Percentiles rank a stretch among this genome's conserved stretches.
Evolutionary conservation across 2,329 filamentous ascomycete genomes (phyloP).

Genomic region (Fusarium drepaniforme): DNA sequence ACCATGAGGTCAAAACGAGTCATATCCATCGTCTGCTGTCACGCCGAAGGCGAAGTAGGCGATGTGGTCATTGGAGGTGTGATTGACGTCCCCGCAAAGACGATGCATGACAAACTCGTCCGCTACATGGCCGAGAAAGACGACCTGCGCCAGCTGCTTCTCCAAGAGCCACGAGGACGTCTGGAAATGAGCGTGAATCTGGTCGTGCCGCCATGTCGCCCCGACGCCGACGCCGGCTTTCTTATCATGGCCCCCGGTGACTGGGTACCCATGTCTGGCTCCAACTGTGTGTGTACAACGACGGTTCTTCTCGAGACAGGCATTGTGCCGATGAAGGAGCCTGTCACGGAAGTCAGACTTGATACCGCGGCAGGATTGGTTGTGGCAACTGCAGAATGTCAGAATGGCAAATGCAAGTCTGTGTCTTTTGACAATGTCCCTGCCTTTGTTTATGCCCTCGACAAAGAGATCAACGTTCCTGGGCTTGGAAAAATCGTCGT

Average conservation of each 20-base stretch:
- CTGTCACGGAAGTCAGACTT: slow-evolving; percentile 53
- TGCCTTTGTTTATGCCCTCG: slow-evolving; percentile 55
- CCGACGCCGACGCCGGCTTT: slow-evolving; percentile 57
- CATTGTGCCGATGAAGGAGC: slow-evolving; percentile 59
- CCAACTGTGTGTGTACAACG: slow-evolving; percentile 57
- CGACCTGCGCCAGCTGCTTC: slow-evolving; percentile 51
- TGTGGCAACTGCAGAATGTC: slow-evolving; percentile 54
- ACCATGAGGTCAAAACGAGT: slow-evolving; percentile 16
- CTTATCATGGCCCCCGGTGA: slow-evolving; percentile 61
- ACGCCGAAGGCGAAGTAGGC: slow-evolving; percentile 57
- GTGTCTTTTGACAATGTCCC: slow-evolving; percentile 61
- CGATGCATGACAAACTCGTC: slow-evolving; percentile 61
- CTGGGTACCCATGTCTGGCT: slow-evolving; percentile 55
- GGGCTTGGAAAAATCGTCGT: slow-evolving; percentile 35
- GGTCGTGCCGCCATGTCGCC: slow-evolving; percentile 57
- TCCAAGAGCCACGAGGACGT: slow-evolving; percentile 59
- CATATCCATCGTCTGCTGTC: slow-evolving; percentile 48
- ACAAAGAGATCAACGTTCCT: slow-evolving; percentile 36
- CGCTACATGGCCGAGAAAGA: slow-evolving; percentile 56
- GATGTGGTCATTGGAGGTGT: slow-evolving; percentile 62
- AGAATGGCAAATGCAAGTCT: slow-evolving; percentile 56
- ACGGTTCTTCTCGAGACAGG: slow-evolving; percentile 62
- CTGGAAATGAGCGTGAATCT: slow-evolving; percentile 55
- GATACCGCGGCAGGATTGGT: slow-evolving; percentile 61
- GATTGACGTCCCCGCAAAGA: slow-evolving; percentile 55